Evolutionary conservation across 495 filamentous ascomycete species (phyloP).

Genomic region (Trichoderma gamsii): DNA sequence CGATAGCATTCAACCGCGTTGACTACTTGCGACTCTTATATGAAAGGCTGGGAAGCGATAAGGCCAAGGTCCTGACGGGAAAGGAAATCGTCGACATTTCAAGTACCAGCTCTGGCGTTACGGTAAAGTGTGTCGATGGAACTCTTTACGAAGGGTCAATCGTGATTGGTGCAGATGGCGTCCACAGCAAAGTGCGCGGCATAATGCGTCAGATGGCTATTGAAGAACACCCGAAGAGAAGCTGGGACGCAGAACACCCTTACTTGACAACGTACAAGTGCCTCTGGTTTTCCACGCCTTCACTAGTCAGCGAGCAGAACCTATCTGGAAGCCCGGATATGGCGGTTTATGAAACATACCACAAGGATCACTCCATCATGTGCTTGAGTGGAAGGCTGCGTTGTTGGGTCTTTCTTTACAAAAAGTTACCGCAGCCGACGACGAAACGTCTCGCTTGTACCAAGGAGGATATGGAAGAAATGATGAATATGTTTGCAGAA

Average conservation of each 20-base stretch:
- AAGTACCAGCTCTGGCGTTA: constrained; percentile 23
- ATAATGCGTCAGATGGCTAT: constrained; percentile 35
- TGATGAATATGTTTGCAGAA: constrained; percentile 25
- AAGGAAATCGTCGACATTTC: constrained; percentile 30
- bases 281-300: constrained; percentile 19
- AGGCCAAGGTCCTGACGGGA: constrained; percentile 25
- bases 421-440: constrained; percentile 25
- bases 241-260: constrained; percentile 24
- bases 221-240: constrained; percentile 21
- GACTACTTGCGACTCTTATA: constrained; percentile 32
- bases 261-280: constrained; percentile 27
- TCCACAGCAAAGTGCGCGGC: constrained; percentile 41
- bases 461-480: constrained; percentile 25
- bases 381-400: constrained; percentile 23
- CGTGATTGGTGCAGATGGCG: constrained; percentile 50
- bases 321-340: constrained; percentile 1
- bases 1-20: constrained; percentile 30
- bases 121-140: constrained; percentile 38
- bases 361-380: constrained; percentile 15
- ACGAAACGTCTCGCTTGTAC: constrained; percentile 25
- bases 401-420: constrained; percentile 34
- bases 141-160: constrained; percentile 37
- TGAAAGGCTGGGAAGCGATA: constrained; percentile 28
- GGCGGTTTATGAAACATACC: constrained; percentile 20
- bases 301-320: constrained; percentile 5